phyloP scores from a whole-genome alignment of 1,284 basidiomycete genomes.

The Heterobasidion irregulare region DNA sequence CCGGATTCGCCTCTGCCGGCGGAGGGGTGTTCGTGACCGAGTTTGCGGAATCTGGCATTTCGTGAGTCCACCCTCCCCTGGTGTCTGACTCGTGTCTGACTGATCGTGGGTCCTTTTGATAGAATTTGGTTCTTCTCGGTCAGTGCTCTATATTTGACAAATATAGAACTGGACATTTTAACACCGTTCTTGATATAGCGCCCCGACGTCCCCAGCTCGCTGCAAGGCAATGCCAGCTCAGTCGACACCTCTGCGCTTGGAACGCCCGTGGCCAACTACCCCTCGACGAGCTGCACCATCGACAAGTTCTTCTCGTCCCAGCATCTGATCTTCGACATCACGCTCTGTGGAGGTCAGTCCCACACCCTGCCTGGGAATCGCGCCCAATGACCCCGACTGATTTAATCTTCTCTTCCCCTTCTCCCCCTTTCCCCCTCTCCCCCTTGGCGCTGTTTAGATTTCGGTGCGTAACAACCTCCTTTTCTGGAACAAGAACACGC shows the following conservation, averaged over 20 bases:
- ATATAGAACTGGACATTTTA: background rate
- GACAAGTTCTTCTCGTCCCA: conserved; percentile 56
- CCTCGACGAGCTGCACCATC: conserved; percentile 50
- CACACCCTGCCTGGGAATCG: background rate
- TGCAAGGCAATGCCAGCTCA: conserved; percentile 43
- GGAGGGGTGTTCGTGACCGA: conserved; percentile 73
- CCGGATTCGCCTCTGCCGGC: conserved; percentile 50
- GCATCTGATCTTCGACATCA: conserved; percentile 66
- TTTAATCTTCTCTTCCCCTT: background rate
- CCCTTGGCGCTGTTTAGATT: background rate
- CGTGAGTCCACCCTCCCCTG: conserved; percentile 30
- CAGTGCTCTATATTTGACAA: conserved; percentile 14
- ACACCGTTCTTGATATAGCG: conserved; percentile 25
- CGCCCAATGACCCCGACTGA: background rate
- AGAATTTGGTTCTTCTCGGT: conserved; percentile 74
- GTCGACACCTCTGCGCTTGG: conserved; percentile 64
- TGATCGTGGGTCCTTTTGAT: background rate
- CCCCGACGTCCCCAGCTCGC: conserved; percentile 42
- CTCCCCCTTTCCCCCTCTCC: background rate
- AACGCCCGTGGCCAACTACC: conserved; percentile 62
- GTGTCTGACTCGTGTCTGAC: background rate
- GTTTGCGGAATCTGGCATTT: conserved; percentile 54
- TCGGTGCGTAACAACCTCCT: background rate
- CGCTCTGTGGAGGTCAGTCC: conserved; percentile 60
- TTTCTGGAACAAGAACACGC: background rate